These are phyloP conservation scores for Haematococcus sp. DNA, from an alignment of 139 green algal species.

Conservation along the genomic window DNA sequence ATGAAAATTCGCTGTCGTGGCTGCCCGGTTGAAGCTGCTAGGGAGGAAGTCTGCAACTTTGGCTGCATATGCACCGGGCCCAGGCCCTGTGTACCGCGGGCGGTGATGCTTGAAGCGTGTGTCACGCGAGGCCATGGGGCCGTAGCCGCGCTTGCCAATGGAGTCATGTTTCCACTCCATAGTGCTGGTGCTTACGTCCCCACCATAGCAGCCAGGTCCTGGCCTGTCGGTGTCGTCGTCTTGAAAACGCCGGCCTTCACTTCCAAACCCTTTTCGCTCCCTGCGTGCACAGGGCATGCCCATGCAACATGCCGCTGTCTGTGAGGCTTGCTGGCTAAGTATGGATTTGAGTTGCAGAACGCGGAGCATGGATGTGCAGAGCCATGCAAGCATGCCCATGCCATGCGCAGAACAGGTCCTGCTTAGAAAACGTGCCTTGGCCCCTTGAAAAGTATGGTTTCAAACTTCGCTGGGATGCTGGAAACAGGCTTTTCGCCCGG, in stretches of 20 bases:
- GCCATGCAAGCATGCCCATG: neutral
- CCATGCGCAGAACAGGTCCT: neutral
- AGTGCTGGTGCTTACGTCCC: neutral
- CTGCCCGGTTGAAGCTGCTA: too few relatives aligned
- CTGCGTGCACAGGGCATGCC: neutral
- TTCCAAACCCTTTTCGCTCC: conserved; percentile 26
- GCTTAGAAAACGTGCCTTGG: conserved; percentile 9
- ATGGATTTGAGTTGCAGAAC: neutral
- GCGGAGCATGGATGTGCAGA: neutral
- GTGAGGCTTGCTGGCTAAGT: neutral
- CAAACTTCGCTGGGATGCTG: conserved; percentile 25
- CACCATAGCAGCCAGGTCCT: conserved; percentile 14
- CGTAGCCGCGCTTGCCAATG: conserved; percentile 4
- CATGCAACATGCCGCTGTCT: neutral
- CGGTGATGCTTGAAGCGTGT: neutral
- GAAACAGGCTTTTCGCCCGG: conserved; percentile 17
- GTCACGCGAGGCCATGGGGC: neutral
- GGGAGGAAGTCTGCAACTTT: too few relatives aligned
- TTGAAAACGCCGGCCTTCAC: conserved; percentile 3
- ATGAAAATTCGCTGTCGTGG: too few relatives aligned
- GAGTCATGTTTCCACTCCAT: conserved; percentile 4
- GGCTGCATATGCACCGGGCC: neutral
- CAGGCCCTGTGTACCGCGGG: conserved; percentile 2
- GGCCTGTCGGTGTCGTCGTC: conserved; percentile 13
- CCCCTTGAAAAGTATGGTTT: conserved; percentile 22